These are phyloP conservation scores for Phytophthora quininea DNA, from an alignment of 352 stramenopile genomes.

Conservation along the genomic window DNA sequence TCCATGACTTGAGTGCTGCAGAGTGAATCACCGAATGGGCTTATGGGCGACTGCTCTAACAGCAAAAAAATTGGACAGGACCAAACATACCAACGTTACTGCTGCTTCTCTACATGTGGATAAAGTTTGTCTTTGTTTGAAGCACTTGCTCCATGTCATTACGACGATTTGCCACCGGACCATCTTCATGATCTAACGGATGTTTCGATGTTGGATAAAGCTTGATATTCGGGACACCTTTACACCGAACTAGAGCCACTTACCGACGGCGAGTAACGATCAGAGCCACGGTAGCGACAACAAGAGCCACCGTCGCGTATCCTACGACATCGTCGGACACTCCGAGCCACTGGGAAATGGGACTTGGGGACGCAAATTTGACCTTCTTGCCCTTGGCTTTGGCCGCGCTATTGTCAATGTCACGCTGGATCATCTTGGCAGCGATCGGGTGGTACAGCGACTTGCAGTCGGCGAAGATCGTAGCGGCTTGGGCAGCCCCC, in stretches of 20 bases:
- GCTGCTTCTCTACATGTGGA: no score
- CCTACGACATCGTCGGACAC: conserved; percentile 33
- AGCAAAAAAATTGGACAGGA: no score
- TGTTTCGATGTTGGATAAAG: no score
- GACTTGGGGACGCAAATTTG: conserved; percentile 37
- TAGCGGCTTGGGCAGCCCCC: conserved; percentile 19
- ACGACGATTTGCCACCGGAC: no score
- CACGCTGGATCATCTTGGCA: conserved; percentile 70
- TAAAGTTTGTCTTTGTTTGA: no score
- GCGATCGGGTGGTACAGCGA: conserved; percentile 67
- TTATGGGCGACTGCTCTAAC: no score
- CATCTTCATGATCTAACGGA: no score
- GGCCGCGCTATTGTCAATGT: conserved; percentile 48
- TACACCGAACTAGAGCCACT: background rate
- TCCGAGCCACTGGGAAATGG: conserved; percentile 34
- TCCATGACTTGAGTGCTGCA: conserved; percentile 5
- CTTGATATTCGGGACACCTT: no score
- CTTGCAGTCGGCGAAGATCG: conserved; percentile 54
- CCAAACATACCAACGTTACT: no score
- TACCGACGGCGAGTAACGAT: conserved; percentile 31
- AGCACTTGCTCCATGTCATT: no score
- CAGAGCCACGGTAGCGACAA: conserved; percentile 23
- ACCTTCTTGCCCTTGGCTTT: conserved; percentile 40
- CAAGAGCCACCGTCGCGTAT: conserved; percentile 21
- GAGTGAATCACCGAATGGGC: no score